Base-by-base conservation (phyloP, 1,284 basidiomycete species). In the Apiotrichum laibachii region DNA sequence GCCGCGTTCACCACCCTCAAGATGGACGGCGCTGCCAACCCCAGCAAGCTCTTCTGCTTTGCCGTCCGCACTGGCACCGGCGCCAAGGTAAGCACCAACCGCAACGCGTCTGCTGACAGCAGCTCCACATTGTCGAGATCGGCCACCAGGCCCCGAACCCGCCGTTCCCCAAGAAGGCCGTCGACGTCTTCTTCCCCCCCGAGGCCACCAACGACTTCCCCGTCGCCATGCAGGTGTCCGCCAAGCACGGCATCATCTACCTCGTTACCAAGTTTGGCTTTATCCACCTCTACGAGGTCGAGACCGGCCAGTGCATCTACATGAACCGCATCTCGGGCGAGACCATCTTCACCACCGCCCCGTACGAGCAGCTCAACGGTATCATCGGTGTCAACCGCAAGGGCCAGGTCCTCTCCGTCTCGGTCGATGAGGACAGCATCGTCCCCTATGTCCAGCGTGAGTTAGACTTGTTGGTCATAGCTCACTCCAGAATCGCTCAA, bases 281-380 rank as follows among this genome's bases (percentile, higher is more conserved):
- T 81, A 98, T 99, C 72, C 96, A 99, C 80, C 85, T 99, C 18
- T 99, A 99, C 80, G 96, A 99, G 80, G 85, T 99, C 67, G 96
- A 99, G 80, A 87, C 90, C n/a, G 96, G 95, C 61, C 89, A 92
- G 54, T 99, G 96, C 82, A 88, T 99, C 69, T 99, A 99, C 84
- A 99, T 99, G 96, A 99, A 99, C 85, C 90, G 96, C 66, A 99
- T 99, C 77, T 96, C 92, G 52, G 95, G 96, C 48, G 96, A 99
- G 81, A 99, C 96, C 50, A 98, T 99, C 78, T 99, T 99, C 79
- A 94, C 97, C 53, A 98, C 96, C 9, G 91, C 94, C 19, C 93
- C 97, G 72, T 92, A 98, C 77, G 94, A 97, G 79, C 85, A 87
- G 33, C 88, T 88, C 15, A 86, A 92, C 75, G 96, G 96, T 81